Conservation (phyloP, 495 filamentous ascomycete species). For the Aspergillus hancockii region DNA sequence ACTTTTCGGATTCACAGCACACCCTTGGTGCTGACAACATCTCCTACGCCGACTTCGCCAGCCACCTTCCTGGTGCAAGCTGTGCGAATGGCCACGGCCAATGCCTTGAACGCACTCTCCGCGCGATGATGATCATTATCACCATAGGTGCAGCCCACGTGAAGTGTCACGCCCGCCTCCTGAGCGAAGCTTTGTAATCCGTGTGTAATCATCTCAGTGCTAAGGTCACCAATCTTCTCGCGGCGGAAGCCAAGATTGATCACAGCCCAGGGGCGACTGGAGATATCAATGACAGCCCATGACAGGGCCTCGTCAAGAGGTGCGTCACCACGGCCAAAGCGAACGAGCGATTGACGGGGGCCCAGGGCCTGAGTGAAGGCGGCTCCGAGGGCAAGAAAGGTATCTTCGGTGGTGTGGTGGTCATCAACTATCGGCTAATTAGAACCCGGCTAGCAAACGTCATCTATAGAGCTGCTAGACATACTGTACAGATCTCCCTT, state of each 20-base stretch:
- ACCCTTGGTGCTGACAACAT: constrained; percentile 94
- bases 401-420: constrained; percentile 97
- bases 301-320: constrained; percentile 95
- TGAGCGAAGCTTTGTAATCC: constrained; percentile 92
- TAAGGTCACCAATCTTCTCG: constrained; percentile 91
- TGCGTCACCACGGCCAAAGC: constrained; percentile 87
- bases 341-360: constrained; percentile 73
- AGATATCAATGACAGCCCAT: constrained; percentile 91
- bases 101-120: constrained; percentile 96
- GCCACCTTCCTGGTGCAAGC: constrained; percentile 71
- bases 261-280: constrained; percentile 82
- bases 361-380: constrained; percentile 81
- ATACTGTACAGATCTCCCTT: constrained; percentile 88
- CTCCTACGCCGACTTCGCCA: constrained; percentile 77
- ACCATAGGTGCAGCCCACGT: constrained; percentile 85
- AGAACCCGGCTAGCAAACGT: background rate
- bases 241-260: constrained; percentile 77
- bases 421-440: constrained; percentile 72
- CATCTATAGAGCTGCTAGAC: constrained; percentile 28
- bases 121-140: constrained; percentile 96
- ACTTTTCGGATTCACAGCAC: constrained; percentile 51
- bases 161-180: constrained; percentile 85
- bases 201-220: constrained; percentile 96
- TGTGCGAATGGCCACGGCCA: constrained; percentile 78
- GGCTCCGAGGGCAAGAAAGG: constrained; percentile 82